phyloP scores from a whole-genome alignment of 441 rosid genomes.

The Aquilaria agallochum region DNA sequence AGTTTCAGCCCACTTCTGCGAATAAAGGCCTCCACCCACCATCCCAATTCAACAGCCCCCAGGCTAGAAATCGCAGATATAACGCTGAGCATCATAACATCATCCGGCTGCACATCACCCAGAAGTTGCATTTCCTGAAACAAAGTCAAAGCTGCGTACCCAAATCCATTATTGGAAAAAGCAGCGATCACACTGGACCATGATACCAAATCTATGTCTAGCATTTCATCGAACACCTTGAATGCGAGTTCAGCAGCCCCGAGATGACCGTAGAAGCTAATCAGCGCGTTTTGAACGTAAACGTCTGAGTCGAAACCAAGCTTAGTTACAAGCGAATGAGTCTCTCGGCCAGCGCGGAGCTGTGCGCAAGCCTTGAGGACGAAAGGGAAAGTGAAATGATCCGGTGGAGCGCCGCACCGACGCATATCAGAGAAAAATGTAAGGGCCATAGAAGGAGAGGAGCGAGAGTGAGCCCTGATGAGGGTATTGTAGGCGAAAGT shows the following conservation, averaged over 20 bases:
- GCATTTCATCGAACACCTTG: slow-evolving; percentile 32
- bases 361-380: slow-evolving; percentile 43
- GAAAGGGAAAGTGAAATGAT: slow-evolving; percentile 52
- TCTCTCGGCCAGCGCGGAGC: slow-evolving; percentile 19
- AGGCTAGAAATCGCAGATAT: slow-evolving; percentile 27
- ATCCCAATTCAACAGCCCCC: slow-evolving; percentile 33
- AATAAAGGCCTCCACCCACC: slow-evolving; percentile 30
- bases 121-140: slow-evolving; percentile 31
- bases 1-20: slow-evolving; percentile 16
- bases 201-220: slow-evolving; percentile 25
- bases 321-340: slow-evolving; percentile 35
- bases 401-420: slow-evolving; percentile 26
- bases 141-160: slow-evolving; percentile 26
- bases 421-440: slow-evolving; percentile 38
- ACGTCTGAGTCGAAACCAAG: slow-evolving; percentile 26
- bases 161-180: slow-evolving; percentile 29
- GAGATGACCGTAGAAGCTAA: slow-evolving; percentile 21
- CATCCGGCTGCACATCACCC: slow-evolving; percentile 26
- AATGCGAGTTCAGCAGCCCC: slow-evolving; percentile 16
- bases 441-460: slow-evolving; percentile 32
- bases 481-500: slow-evolving; percentile 43
- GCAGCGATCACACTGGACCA: slow-evolving; percentile 34
- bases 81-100: slow-evolving; percentile 31
- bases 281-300: slow-evolving; percentile 35
- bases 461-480: slow-evolving; percentile 33